Base-by-base conservation (phyloP, 108 stramenopile genomes). In the Poteriospumella lacustris region DNA sequence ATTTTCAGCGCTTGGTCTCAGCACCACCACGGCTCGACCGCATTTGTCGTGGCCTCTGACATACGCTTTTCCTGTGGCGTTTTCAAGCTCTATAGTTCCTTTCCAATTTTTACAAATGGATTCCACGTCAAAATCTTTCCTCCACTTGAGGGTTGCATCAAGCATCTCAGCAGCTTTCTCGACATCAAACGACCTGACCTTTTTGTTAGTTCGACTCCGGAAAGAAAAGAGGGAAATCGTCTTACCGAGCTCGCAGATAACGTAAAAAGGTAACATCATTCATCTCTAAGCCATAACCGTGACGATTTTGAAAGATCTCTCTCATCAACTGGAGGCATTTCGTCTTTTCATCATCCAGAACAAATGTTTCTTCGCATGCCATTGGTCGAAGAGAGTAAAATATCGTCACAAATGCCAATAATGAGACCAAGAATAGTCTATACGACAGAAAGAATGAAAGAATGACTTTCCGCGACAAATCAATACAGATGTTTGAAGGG, bases 1-100 rank as follows among this genome's bases (percentile, higher is more conserved):
- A 77, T 94, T 96, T 69, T 96, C 95, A 1, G 70, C 75, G 0
- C 84, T 85, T 0, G 95, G 95, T 15, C 91, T 88, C 87, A 94
- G 89, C 79, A 91, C 90, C 68, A 92, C 59, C 26, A 91, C 43
- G 28, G 90, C 92, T 2, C 93, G 79, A 0, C 92, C 93, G 38
- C 89, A 84, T 43, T 78, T 81, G 83, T 93, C 92, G 58, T 89
- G 88, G 34, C 91, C 91, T 24, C 93, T 85, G 36, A 84, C 80
- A 58, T 95, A 95, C 2, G 92, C 86, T 81, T 95, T 93, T 1
- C 91, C 91, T 19, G 83, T 60, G 39, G 69, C 36, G 19, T 68
- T 68, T 43, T 68, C 68, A 24, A 2, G 68, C 15, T 26, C 40
- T 1, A 43, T 34, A 15, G 68, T 2, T 78, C 68, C 24, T 12